These are phyloP conservation scores for Cyclotella atomus DNA, from an alignment of 108 stramenopile species.

Conservation along the genomic window DNA sequence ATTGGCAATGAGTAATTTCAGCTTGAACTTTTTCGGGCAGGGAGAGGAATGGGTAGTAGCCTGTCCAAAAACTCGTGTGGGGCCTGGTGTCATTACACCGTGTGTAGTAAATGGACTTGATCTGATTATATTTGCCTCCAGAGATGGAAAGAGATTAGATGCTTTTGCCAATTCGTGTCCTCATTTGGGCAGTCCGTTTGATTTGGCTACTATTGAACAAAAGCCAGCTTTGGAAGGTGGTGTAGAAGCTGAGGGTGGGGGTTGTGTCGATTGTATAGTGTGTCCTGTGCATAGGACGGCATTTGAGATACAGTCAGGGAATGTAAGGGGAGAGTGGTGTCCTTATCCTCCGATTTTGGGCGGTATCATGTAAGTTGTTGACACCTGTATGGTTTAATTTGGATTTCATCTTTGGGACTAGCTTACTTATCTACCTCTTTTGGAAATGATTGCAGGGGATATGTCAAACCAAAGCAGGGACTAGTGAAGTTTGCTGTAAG, in stretches of 20 bases:
- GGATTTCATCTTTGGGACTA: neutral
- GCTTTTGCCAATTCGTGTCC: slow-evolving; percentile 95
- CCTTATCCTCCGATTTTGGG: slow-evolving; percentile 95
- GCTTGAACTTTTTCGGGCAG: slow-evolving; percentile 23
- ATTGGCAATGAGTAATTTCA: slow-evolving; percentile 41
- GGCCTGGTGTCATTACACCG: slow-evolving; percentile 89
- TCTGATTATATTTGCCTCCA: slow-evolving; percentile 74
- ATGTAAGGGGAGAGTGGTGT: slow-evolving; percentile 97
- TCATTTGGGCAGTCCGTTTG: slow-evolving; percentile 96
- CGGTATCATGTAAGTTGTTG: slow-evolving; percentile 55
- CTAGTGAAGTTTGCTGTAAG: slow-evolving; percentile 85
- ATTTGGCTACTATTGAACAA: slow-evolving; percentile 84
- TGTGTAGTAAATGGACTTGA: slow-evolving; percentile 81
- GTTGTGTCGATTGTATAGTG: slow-evolving; percentile 92
- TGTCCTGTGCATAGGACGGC: slow-evolving; percentile 95
- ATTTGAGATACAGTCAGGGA: slow-evolving; percentile 89
- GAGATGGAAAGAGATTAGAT: slow-evolving; percentile 78
- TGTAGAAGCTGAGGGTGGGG: slow-evolving; percentile 53
- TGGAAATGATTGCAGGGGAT: slow-evolving; percentile 36
- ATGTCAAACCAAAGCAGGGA: slow-evolving; percentile 57
- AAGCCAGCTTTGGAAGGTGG: slow-evolving; percentile 48
- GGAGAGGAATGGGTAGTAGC: slow-evolving; percentile 82
- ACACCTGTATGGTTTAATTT: neutral
- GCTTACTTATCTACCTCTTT: neutral
- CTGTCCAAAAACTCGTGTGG: slow-evolving; percentile 83